These are phyloP conservation scores for Phalaenopsis equestris DNA, from an alignment of 106 monocot genomes.

Conservation along the genomic window DNA sequence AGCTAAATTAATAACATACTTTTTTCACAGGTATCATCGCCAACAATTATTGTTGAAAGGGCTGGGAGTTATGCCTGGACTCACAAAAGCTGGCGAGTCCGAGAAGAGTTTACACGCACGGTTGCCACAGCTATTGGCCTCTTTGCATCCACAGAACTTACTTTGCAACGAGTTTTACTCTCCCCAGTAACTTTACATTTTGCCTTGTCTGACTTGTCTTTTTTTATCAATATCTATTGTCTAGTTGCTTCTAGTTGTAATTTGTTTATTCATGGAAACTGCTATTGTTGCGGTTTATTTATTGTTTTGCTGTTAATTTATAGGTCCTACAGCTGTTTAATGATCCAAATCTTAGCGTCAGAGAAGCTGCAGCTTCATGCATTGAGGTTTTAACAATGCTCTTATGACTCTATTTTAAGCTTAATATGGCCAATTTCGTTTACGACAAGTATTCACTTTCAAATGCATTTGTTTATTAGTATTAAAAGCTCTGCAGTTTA, in stretches of 20 bases:
- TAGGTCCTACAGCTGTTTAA: slow-evolving; percentile 85
- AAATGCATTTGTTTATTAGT: no score
- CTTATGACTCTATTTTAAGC: no score
- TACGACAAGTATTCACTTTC: no score
- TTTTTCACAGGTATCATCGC: slow-evolving; percentile 70
- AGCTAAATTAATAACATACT: background rate
- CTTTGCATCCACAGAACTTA: slow-evolving; percentile 89
- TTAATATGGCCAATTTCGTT: no score
- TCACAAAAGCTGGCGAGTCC: slow-evolving; percentile 93
- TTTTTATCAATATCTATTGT: background rate
- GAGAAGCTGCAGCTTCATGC: slow-evolving; percentile 78
- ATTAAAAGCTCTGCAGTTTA: no score
- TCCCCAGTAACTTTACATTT: slow-evolving; percentile 54
- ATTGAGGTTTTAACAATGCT: slow-evolving; percentile 60
- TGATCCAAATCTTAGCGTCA: slow-evolving; percentile 80
- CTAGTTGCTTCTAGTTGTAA: background rate
- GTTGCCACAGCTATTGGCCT: slow-evolving; percentile 83
- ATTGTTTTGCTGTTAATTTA: background rate
- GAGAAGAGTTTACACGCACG: slow-evolving; percentile 89
- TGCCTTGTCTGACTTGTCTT: background rate
- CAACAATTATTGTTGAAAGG: slow-evolving; percentile 97
- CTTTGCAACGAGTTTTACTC: slow-evolving; percentile 80
- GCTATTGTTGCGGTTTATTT: background rate
- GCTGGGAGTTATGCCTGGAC: slow-evolving; percentile 93
- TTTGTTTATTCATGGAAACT: background rate